Evolutionary conservation across 2,329 filamentous ascomycete species (phyloP).

Genomic region (Colletotrichum sansevieriae): DNA sequence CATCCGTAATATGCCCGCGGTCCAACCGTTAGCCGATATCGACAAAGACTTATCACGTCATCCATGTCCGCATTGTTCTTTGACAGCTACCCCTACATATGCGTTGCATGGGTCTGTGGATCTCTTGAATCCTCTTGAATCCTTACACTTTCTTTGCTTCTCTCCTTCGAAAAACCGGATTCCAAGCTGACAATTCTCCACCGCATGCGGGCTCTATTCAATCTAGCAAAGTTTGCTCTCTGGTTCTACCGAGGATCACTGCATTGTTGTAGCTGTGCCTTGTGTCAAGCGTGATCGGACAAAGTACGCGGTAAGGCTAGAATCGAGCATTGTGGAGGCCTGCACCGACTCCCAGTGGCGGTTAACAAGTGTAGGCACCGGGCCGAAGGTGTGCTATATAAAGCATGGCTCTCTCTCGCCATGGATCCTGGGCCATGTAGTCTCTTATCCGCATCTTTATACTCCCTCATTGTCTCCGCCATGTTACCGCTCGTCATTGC

Average conservation of each 20-base stretch:
- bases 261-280: not conserved
- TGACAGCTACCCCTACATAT: not conserved
- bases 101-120: not conserved
- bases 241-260: not conserved
- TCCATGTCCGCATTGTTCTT: not conserved
- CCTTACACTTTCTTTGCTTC: not conserved
- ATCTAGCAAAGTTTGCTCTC: not conserved
- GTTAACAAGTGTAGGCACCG: not conserved
- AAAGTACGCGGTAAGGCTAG: not conserved
- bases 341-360: constrained; percentile 5
- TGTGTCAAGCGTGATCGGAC: not conserved
- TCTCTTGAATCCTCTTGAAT: not conserved
- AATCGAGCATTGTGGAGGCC: not conserved
- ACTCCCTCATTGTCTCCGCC: rapidly evolving
- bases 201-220: not conserved
- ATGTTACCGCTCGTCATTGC: constrained; percentile 9
- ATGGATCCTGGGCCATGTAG: too few relatives aligned
- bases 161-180: not conserved
- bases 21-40: not conserved
- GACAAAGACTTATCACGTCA: not conserved
- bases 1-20: too few relatives aligned
- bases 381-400: not conserved
- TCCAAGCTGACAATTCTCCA: not conserved
- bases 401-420: not conserved
- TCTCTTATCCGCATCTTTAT: not conserved